Base-by-base conservation (phyloP, 345 rosid genomes). In the Balakata baccata region DNA sequence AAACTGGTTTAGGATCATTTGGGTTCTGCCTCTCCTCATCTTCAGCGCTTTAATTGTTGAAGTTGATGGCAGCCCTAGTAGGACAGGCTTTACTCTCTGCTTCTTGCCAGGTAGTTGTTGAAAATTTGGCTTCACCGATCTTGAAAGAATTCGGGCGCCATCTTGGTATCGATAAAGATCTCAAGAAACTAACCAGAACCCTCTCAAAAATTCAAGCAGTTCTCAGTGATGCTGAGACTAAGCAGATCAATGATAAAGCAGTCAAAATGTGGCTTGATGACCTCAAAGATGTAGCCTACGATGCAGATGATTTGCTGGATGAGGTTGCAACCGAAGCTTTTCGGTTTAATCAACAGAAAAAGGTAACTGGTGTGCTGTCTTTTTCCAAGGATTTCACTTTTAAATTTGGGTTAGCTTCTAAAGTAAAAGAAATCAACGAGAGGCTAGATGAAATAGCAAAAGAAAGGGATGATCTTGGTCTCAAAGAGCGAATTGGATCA, bases 271-370 rank as follows among this genome's bases (percentile, higher is more conserved):
- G 82, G 82, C 78, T 82, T 1, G 8, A 62, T 17, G 69, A 57
- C 3, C 80, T 82, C 38, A 72, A 51, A 52, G 70, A 78, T 20
- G 66, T 78, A 2, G 74, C 71, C 3, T 78, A 17, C 25, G 69
- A 69, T 57, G 76, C 75, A 0, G 77, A 76, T 12, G 83, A 83
- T 45, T 11, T 79, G 18, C 54, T 82, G 4, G 78, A 79, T 49
- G 78, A 74, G 52, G 60, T 74, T 46, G 70, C 64, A 20, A 74
- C 72, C 14, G 67, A 64, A 64, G 82, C 75, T n/a, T 59, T 23
- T 18, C 62, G 50, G 38, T 64, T 18, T 14, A 56, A 65, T n/a
- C 71, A 49, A 25, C 41, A 74, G 63, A 46, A 64, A 7, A 43
- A 54, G 74, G 74, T 34, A 22, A 58, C 18, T 18, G 39, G 41